Evolutionary conservation across 208 protist genomes (phyloP), one percentile per base, ranked within the genome.

Genomic region (Spironucleus salmonicida): DNA sequence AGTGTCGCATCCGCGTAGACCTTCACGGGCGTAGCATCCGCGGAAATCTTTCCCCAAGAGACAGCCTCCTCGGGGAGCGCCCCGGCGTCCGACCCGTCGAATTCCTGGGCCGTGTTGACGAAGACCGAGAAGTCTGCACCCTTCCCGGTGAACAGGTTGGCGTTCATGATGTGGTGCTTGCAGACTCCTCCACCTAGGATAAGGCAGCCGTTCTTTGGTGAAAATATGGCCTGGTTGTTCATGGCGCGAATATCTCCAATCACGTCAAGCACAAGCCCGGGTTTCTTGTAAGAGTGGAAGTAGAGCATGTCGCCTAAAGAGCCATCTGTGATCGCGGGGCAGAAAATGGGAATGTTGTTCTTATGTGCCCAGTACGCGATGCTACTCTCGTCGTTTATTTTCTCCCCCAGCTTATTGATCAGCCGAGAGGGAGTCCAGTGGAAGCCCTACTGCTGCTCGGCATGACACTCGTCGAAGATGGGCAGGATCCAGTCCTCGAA

Each of bases 271-370:
- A 95, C 85, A 19, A 98, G 85, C 2, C 94, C 93, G 39, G 93
- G 93, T 15, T 92, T 88, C 2, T 89, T 91, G 61, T 92, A 98
- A 29, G 92, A 94, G 84, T 98, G 93, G 82, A 99, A 99, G 84
- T 93, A 99, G 59, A 99, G 89, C 95, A 98, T 99, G 83, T 99
- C 96, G 30, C 97, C 96, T 75, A 99, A 92, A 4, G 91, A 95
- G 26, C 85, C 85, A 76, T 98, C 94, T 34, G 95, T 98, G 13
- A 99, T 58, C 0, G 96, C 95, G 13, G 96, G 96, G 45, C 89
- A 97, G 85, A 95, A 99, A 29, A 99, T 86, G 23, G 95, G 95
- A 75, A 99, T 99, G 66, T 91, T 79, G 82, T 98, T 96, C 75
- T 90, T 91, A 81, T 88, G 84, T 67, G 90, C 93, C 95, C 96